Percentiles rank a stretch among this genome's conserved stretches.
Evolutionary conservation across 2,329 filamentous ascomycete genomes (phyloP).

Genomic region (Monosporascus sp.): DNA sequence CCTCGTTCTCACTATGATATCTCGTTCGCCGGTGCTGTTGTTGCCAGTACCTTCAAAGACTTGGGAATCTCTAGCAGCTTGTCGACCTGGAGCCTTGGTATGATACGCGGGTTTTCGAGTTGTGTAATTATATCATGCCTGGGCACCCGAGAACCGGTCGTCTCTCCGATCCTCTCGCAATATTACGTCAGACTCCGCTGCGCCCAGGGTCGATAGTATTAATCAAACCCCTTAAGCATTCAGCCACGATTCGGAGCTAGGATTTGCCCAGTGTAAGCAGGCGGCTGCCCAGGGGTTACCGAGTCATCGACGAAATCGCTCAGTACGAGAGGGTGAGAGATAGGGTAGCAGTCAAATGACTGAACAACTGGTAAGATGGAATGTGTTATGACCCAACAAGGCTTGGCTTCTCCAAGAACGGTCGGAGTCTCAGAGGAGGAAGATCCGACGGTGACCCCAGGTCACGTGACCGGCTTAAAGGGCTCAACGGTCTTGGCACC

Average conservation of each 20-base stretch:
- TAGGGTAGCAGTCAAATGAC: slow-evolving; percentile 2
- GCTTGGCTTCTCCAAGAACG: too few species aligned
- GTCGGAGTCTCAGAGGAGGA: too few species aligned
- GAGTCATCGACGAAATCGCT: slow-evolving; percentile 11
- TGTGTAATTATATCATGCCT: background rate
- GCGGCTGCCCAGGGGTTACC: background rate
- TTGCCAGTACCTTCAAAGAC: background rate
- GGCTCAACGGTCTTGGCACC: too few species aligned
- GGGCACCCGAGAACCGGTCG: background rate
- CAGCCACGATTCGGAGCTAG: slow-evolving; percentile 7
- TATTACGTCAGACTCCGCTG: background rate
- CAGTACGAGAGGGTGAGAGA: slow-evolving; percentile 7
- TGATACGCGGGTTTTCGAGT: background rate
- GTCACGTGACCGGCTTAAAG: too few species aligned
- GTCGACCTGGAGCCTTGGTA: background rate
- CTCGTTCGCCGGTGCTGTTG: background rate
- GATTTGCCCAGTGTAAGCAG: slow-evolving; percentile 3
- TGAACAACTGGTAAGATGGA: slow-evolving; percentile 1
- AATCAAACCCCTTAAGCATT: slow-evolving; percentile 10
- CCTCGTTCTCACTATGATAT: background rate
- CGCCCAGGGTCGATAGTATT: slow-evolving; percentile 2
- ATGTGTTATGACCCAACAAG: too few species aligned
- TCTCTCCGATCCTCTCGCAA: background rate
- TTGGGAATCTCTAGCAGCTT: background rate
- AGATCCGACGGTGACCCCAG: too few species aligned